These are phyloP conservation scores for Setomelanomma holmii DNA, from an alignment of 2,329 filamentous ascomycete species.

Conservation along the genomic window DNA sequence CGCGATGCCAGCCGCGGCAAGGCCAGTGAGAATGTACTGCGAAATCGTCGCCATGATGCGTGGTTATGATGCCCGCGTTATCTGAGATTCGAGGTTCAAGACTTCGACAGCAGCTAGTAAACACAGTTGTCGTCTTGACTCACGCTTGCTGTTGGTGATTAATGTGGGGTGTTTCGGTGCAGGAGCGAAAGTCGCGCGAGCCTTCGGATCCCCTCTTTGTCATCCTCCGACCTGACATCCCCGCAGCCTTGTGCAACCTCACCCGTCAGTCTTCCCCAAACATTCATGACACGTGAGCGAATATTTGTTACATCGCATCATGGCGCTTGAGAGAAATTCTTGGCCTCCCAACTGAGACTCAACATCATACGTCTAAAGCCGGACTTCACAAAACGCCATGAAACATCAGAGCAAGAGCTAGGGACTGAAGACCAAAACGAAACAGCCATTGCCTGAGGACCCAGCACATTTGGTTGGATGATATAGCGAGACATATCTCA, in stretches of 20 bases:
- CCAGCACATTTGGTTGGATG: too few relatives aligned
- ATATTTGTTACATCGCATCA: too few relatives aligned
- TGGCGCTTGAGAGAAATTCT: too few relatives aligned
- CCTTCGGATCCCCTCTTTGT: slow-evolving; percentile 18
- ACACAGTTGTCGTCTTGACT: not conserved
- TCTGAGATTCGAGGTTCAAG: too few relatives aligned
- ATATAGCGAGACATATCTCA: too few relatives aligned
- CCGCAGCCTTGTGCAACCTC: slow-evolving; percentile 7
- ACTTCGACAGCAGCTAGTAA: not conserved
- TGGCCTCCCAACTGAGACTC: too few relatives aligned
- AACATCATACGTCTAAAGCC: not conserved
- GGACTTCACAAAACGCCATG: not conserved
- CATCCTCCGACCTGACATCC: slow-evolving; percentile 9
- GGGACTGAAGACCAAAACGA: not conserved
- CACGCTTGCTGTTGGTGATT: not conserved
- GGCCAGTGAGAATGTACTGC: slow-evolving; percentile 16
- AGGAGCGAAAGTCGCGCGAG: slow-evolving; percentile 4
- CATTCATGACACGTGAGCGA: too few relatives aligned
- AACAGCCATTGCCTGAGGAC: slow-evolving; percentile 4
- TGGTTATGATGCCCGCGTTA: not conserved
- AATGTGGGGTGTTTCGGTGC: not conserved
- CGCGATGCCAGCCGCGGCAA: slow-evolving; percentile 18
- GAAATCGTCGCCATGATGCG: slow-evolving; percentile 3
- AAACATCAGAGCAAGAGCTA: slow-evolving; percentile 6
- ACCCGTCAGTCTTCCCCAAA: not conserved